phyloP scores from a whole-genome alignment of 257 asterid genomes.

The Plantago ovata region DNA sequence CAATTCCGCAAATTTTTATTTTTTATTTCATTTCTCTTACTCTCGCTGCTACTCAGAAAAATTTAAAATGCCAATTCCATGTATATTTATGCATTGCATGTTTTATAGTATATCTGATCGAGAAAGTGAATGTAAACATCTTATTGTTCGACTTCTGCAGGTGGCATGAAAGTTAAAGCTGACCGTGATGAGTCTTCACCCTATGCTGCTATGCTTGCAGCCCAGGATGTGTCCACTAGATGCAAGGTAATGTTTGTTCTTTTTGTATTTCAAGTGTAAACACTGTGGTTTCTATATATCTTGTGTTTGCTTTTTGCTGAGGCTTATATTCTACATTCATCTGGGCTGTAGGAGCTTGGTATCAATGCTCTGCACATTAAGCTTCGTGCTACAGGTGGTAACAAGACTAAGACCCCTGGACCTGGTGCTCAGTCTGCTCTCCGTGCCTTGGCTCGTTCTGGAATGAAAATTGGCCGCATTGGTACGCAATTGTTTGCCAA shows the following conservation, averaged over 20 bases:
- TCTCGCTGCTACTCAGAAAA: no score
- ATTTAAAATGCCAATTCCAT: no score
- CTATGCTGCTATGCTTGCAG: constrained; percentile 96
- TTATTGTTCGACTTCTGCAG: constrained; percentile 22
- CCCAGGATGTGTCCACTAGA: constrained; percentile 80
- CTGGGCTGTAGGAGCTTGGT: constrained; percentile 74
- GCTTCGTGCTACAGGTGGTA: constrained; percentile 93
- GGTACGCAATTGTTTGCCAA: no score
- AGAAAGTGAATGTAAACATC: not conserved
- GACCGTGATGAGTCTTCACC: constrained; percentile 96
- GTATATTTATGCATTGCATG: no score
- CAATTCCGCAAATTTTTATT: no score
- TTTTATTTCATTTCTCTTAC: no score
- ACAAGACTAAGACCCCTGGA: constrained; percentile 89
- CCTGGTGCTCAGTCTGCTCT: constrained; percentile 96
- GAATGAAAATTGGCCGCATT: constrained; percentile 92
- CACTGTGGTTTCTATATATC: no score
- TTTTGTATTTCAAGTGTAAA: no score
- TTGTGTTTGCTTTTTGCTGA: not conserved
- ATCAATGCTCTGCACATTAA: constrained; percentile 83
- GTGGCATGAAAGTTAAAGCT: constrained; percentile 94
- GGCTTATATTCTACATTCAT: not conserved
- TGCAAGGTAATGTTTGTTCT: constrained; percentile 56
- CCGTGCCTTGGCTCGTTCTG: constrained; percentile 90
- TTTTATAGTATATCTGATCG: no score